phyloP scores from a whole-genome alignment of 164 flowering plant genomes.

The Buxus sempervirens region DNA sequence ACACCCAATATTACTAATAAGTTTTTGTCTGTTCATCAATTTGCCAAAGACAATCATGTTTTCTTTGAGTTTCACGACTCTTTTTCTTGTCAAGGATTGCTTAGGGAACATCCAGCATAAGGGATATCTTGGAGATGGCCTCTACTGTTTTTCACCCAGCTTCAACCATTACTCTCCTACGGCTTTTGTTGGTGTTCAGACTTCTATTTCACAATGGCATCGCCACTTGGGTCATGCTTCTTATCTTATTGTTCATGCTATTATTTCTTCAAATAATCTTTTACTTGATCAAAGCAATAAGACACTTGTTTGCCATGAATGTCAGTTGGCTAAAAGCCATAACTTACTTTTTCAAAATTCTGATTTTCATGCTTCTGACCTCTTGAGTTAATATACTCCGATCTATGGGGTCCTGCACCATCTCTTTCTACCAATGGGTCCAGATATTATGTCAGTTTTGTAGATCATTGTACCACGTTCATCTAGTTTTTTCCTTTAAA shows the following conservation, averaged over 20 bases:
- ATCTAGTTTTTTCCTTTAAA: neutral
- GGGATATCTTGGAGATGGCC: neutral
- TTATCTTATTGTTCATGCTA: no score
- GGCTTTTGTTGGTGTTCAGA: no score
- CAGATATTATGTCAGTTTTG: neutral
- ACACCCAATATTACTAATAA: no score
- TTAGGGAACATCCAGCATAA: neutral
- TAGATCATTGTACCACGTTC: neutral
- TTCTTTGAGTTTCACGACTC: neutral
- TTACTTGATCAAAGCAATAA: no score
- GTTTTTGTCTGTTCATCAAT: neutral
- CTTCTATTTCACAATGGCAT: no score
- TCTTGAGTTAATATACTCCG: neutral
- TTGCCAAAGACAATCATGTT: neutral
- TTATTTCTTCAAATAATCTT: no score
- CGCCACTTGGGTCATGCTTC: no score
- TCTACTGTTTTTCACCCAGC: no score
- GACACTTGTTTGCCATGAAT: neutral
- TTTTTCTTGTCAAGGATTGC: neutral
- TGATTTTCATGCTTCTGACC: neutral
- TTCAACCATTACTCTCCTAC: no score
- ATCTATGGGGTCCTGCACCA: neutral
- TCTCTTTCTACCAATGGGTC: neutral
- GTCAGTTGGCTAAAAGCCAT: neutral
- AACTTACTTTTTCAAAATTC: neutral